Evolutionary conservation across 1,139 yeast genomes (phyloP).

Genomic region (Nakaseomyces uthaithaninus): DNA sequence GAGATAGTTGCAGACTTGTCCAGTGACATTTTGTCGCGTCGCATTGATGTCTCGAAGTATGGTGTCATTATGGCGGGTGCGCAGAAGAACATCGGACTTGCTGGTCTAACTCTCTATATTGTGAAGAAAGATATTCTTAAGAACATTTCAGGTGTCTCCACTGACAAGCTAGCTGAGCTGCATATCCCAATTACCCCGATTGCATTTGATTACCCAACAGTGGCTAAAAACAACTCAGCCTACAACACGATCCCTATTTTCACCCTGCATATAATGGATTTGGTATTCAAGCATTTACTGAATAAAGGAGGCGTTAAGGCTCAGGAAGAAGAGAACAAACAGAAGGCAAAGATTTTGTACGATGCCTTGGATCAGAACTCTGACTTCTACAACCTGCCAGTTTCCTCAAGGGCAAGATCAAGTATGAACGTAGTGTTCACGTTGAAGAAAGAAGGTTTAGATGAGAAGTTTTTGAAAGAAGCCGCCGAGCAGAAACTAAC

Average conservation of each 20-base stretch:
- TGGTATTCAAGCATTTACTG: constrained; percentile 60
- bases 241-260: constrained; percentile 94
- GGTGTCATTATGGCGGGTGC: constrained; percentile 96
- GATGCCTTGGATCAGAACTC: constrained; percentile 57
- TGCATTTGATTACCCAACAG: constrained; percentile 80
- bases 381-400: constrained; percentile 58
- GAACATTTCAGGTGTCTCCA: constrained; percentile 43
- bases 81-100: constrained; percentile 93
- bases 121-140: constrained; percentile 71
- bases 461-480: constrained; percentile 55
- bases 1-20: constrained; percentile 93
- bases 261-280: constrained; percentile 74
- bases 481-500: constrained; percentile 50
- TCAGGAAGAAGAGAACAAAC: constrained; percentile 50
- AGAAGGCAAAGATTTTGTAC: constrained; percentile 59
- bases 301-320: constrained; percentile 50
- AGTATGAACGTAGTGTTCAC: constrained; percentile 92
- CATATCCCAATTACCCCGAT: constrained; percentile 76
- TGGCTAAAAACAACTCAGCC: constrained; percentile 80
- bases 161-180: constrained; percentile 49
- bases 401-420: constrained; percentile 57
- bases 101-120: constrained; percentile 87
- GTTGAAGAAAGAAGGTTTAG: constrained; percentile 51
- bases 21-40: constrained; percentile 78
- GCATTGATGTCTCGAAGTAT: constrained; percentile 71